Evolutionary conservation across 805 yeast genomes (phyloP).

Genomic region (Pichia heedii): DNA sequence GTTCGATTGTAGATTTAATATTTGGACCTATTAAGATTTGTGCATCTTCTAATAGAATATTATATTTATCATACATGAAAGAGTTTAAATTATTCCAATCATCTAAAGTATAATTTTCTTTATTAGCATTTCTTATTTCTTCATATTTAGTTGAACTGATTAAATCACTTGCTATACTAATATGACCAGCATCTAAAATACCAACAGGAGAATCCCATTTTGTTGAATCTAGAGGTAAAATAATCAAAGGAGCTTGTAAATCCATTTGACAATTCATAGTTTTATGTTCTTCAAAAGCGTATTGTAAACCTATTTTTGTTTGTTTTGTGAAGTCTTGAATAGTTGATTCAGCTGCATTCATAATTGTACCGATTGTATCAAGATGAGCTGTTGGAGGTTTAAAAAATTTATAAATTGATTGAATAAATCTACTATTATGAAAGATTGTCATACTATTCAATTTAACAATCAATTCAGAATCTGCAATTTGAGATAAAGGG

Average conservation of each 20-base stretch:
- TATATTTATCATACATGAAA: conserved; percentile 85
- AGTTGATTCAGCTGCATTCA: conserved; percentile 92
- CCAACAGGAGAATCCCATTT: conserved; percentile 82
- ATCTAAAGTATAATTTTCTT: conserved; percentile 42
- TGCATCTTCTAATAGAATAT: conserved; percentile 69
- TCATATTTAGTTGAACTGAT: conserved; percentile 62
- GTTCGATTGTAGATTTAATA: conserved; percentile 67
- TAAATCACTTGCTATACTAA: conserved; percentile 72
- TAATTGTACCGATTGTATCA: conserved; percentile 82
- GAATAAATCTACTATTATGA: conserved; percentile 78
- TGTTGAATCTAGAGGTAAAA: conserved; percentile 74
- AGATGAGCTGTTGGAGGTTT: conserved; percentile 78
- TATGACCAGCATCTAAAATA: conserved; percentile 92
- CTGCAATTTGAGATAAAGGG: conserved; percentile 80
- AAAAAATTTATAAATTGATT: conserved; percentile 67
- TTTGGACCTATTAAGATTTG: conserved; percentile 82
- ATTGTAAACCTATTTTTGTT: conserved; percentile 86
- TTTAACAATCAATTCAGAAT: conserved; percentile 63
- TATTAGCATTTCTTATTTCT: conserved; percentile 54
- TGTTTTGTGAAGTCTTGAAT: conserved; percentile 85
- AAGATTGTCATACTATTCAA: conserved; percentile 82
- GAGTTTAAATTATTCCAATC: conserved; percentile 74
- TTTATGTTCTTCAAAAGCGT: conserved; percentile 90
- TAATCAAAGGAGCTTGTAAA: conserved; percentile 86
- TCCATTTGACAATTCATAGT: conserved; percentile 80